phyloP scores from a whole-genome alignment of 164 flowering plant species.

The Stephania japonica region DNA sequence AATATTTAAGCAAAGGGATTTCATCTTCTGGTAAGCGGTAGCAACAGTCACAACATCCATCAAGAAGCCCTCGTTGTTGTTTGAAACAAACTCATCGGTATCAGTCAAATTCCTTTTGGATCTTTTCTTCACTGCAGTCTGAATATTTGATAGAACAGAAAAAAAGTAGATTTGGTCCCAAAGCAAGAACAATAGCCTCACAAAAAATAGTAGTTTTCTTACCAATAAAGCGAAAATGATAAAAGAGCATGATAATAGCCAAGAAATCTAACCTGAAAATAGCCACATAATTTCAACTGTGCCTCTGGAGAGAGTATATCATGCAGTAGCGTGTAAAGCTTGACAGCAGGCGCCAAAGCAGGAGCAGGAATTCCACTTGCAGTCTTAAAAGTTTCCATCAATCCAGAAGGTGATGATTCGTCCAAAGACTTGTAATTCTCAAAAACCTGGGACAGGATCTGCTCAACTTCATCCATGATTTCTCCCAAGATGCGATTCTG shows the following conservation, averaged over 20 bases:
- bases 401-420: slow-evolving; percentile 71
- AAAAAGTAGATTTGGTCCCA: neutral
- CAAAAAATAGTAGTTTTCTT: neutral
- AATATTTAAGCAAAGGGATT: slow-evolving; percentile 58
- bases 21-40: slow-evolving; percentile 91
- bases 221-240: neutral
- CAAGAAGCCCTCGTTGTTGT: slow-evolving; percentile 43
- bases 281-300: slow-evolving; percentile 58
- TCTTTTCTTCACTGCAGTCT: slow-evolving; percentile 89
- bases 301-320: slow-evolving; percentile 86
- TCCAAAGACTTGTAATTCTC: slow-evolving; percentile 91
- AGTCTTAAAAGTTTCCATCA: slow-evolving; percentile 59
- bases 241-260: neutral
- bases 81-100: slow-evolving; percentile 77
- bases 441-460: slow-evolving; percentile 66
- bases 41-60: slow-evolving; percentile 52
- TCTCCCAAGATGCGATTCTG: slow-evolving; percentile 92
- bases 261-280: slow-evolving; percentile 62
- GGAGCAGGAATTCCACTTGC: slow-evolving; percentile 81
- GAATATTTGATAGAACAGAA: slow-evolving; percentile 4
- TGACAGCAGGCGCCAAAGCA: slow-evolving; percentile 76
- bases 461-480: slow-evolving; percentile 70
- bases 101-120: slow-evolving; percentile 77
- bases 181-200: neutral
- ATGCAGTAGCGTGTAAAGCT: slow-evolving; percentile 72